Evolutionary conservation across 257 asterid species (phyloP), one percentile per base, ranked within the genome.

Genomic region (Fraxinus pennsylvanica): DNA sequence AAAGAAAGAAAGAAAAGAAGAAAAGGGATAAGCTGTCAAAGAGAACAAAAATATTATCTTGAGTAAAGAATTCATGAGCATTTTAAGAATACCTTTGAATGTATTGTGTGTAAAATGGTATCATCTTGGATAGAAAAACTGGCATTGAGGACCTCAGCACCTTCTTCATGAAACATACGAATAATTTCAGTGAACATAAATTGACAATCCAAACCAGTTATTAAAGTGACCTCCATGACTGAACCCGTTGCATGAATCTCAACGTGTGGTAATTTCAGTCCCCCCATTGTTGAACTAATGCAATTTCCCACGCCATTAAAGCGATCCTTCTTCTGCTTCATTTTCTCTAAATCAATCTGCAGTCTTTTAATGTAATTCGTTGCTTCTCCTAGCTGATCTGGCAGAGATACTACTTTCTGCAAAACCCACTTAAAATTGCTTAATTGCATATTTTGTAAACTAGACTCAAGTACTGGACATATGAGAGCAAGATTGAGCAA

Each of bases 381-480:
- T 4, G 98, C 98, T 73, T 80, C 89, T 10, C 87, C 91, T 0
- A 93, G 76, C 79, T 88, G 97, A 77, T 90, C 97, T 5, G 91
- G 86, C 43, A 89, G 63, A 45, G 97, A 79, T 13, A 35, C 67
- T n/a, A 41, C 73, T 74, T 87, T 90, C 98, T 93, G 80, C 30
- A 61, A 72, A 73, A 17, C 7, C 45, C 33, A 47, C 38, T 41
- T 21, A 5, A 74, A 15, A 27, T 68, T 25, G 30, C 19, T 6
- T 45, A 54, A 68, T 3, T 43, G 17, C 43, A 38, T 7, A 1
- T 38, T 38, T 38, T 7, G 43, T 41, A 41, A 13, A 38, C 43
- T 38, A 38, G 43, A 38, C 43, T 7, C 43, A 32, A 32, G 33
- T 32, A 32, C 5, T 32, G 33, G 33, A 32, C 33, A 30, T 30